Conservation (phyloP, 768 basidiomycete species). For the Tricholomella constricta region DNA sequence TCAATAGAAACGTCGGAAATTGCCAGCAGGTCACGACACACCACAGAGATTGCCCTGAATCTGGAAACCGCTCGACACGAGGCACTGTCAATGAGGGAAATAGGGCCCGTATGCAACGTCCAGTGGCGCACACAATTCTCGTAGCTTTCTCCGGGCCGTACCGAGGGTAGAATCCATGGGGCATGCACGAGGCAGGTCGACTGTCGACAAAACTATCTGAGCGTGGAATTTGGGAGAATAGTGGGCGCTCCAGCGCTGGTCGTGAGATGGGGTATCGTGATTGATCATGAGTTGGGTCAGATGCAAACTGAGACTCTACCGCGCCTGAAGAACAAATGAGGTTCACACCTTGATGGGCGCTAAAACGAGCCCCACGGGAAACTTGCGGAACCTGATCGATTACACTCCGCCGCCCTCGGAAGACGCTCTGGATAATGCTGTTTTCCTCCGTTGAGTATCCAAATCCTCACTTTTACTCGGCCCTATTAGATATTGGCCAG, state of each 20-base stretch:
- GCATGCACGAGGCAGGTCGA: not conserved
- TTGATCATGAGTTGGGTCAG: not conserved
- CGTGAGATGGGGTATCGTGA: not conserved
- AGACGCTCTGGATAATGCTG: not conserved
- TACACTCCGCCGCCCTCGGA: not conserved
- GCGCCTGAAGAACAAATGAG: not conserved
- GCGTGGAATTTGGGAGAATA: not conserved
- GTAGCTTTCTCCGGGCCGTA: not conserved
- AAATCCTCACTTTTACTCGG: not conserved
- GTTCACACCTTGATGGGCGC: not conserved
- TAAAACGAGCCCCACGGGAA: not conserved
- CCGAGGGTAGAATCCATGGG: not conserved
- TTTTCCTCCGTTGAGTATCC: not conserved
- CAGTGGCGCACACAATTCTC: slow-evolving; percentile 1
- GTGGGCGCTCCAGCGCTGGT: not conserved
- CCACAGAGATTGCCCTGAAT: not conserved
- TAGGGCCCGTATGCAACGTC: not conserved
- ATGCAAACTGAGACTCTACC: not conserved
- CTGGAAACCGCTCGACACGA: not conserved
- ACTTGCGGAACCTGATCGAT: not conserved
- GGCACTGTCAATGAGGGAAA: not conserved
- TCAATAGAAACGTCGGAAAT: not conserved
- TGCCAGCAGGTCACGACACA: not conserved
- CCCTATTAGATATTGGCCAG: not conserved
- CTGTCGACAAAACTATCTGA: not conserved